Percentiles rank a stretch among this genome's conserved stretches.
Conservation (phyloP, 2,329 filamentous ascomycete genomes). For the Beauveria scarabaeidicola region DNA sequence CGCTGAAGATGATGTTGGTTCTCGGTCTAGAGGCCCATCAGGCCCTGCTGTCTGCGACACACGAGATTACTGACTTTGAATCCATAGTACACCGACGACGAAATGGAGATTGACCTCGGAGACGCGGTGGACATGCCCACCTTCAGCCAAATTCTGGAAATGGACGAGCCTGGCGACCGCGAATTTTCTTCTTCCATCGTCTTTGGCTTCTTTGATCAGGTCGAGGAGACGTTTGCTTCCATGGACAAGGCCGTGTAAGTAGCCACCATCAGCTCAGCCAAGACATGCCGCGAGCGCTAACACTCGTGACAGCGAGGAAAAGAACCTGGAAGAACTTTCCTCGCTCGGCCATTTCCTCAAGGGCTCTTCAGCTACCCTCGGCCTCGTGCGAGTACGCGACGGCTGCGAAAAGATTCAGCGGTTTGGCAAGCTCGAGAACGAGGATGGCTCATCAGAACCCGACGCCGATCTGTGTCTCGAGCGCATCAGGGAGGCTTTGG, state of each 20-base stretch:
- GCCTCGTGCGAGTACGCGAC: conserved; percentile 82
- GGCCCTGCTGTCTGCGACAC: background rate
- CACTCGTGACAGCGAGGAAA: conserved; percentile 43
- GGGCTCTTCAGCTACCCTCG: conserved; percentile 90
- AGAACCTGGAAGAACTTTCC: conserved; percentile 68
- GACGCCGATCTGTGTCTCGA: conserved; percentile 61
- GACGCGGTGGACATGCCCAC: conserved; percentile 71
- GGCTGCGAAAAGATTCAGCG: conserved; percentile 96
- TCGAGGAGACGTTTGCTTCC: conserved; percentile 71
- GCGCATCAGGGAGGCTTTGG: conserved; percentile 62
- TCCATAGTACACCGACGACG: conserved; percentile 20
- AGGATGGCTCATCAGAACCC: conserved; percentile 59
- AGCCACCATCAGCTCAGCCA: background rate
- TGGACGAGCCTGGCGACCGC: conserved; percentile 84
- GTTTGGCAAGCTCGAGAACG: conserved; percentile 74
- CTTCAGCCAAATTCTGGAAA: conserved; percentile 94
- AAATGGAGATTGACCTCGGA: conserved; percentile 51
- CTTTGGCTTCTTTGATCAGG: conserved; percentile 87
- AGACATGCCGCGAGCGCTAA: background rate
- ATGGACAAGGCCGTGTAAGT: conserved; percentile 81
- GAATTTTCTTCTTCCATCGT: conserved; percentile 89
- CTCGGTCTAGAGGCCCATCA: background rate
- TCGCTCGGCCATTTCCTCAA: conserved; percentile 92
- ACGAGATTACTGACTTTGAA: background rate
- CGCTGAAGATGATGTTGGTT: conserved; percentile 9